Base-by-base conservation (phyloP, 441 rosid species). In the Arabidopsis lyrata region DNA sequence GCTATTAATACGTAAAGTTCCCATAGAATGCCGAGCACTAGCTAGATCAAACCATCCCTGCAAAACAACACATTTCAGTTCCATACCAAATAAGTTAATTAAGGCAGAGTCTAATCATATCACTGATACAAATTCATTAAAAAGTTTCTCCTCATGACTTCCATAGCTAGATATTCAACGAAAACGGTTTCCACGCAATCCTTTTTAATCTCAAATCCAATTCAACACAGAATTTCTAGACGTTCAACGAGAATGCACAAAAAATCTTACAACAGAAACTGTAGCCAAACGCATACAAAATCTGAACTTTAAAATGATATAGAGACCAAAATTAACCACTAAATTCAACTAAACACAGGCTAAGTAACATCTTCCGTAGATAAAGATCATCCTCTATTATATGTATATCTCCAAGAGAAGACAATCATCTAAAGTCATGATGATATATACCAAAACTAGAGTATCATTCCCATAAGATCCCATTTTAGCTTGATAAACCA, bases 31-130 rank as follows among this genome's bases (percentile, higher is more conserved):
- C 35, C 97, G 80, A 57, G 98, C 96, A 81, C 97, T 83, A 7
- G 98, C 95, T 70, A 95, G 65, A 66, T 95, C 95, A 65, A 95
- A 66, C 99, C 99, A 95, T 65, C 98, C 99, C 98, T 95, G 74
- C 62, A 72, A 41, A 41, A 22, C 3, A 24, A 32, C 15, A 69
- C 31, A 35, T 32, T 49, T 58, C 48, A 54, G 15, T 65, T 16
- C 56, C 27, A 59, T 14, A 65, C 67, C 22, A 63, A 60, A 10
- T n/a, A 24, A 61, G n/a, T 18, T 55, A 12, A 11, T 13, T 8
- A 59, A 45, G 9, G 22, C 3, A 62, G 39, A 62, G 55, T 20
- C 32, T 22, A 9, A 53, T 20, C 14, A 35, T 13, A 49, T 27
- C 61, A 45, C 18, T 62, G 60, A 53, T 5, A 2, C 14, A 44